Percentiles rank a stretch among this genome's conserved stretches.
These are phyloP conservation scores for Aspergillus leporis DNA, from an alignment of 495 filamentous ascomycete genomes.

Conservation along the genomic window DNA sequence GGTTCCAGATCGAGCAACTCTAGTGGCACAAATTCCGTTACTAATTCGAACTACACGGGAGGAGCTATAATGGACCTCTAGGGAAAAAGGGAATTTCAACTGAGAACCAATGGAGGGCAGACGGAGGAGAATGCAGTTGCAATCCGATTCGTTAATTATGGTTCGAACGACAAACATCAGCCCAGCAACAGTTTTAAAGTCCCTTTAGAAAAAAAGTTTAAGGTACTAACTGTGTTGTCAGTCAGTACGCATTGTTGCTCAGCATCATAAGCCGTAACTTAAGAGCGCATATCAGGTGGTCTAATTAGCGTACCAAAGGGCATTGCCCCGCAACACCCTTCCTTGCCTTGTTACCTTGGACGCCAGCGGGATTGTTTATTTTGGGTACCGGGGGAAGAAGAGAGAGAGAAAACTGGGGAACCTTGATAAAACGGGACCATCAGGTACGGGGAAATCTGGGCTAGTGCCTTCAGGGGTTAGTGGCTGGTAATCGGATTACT, in stretches of 20 bases:
- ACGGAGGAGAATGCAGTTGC: not conserved
- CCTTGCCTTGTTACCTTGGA: not conserved
- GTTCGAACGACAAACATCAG: not conserved
- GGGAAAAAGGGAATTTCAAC: not conserved
- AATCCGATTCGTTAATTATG: not conserved
- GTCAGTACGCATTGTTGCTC: not conserved
- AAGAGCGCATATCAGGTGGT: not conserved
- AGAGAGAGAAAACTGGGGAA: not conserved
- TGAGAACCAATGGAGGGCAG: not conserved
- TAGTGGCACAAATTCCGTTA: not conserved
- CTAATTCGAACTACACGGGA: not conserved
- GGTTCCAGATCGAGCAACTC: conserved; percentile 2
- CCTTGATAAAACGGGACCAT: not conserved
- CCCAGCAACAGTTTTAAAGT: not conserved
- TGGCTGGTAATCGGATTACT: not conserved
- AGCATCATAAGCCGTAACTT: not conserved
- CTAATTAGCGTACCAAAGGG: not conserved
- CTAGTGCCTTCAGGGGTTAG: not conserved
- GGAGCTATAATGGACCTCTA: not conserved
- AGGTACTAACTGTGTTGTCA: not conserved
- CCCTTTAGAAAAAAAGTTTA: too few species aligned
- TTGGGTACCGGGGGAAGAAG: not conserved
- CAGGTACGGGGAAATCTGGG: not conserved
- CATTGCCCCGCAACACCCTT: not conserved
- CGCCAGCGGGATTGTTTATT: not conserved